Conservation (phyloP, 257 asterid species). For the Solanum dulcamara region DNA sequence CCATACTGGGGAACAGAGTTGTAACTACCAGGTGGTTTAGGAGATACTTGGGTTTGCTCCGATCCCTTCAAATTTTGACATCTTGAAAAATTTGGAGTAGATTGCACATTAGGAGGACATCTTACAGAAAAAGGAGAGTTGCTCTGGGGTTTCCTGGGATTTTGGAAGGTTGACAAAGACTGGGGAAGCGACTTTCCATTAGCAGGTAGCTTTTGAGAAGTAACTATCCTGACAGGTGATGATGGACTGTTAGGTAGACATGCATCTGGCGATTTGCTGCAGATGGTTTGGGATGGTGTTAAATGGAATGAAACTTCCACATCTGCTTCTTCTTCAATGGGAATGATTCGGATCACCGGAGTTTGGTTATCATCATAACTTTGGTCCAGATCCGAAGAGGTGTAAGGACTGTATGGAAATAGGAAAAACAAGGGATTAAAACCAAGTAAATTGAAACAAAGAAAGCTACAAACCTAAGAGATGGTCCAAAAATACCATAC, state of each 20-base stretch:
- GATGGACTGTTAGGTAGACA: not conserved
- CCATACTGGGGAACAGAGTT: not conserved
- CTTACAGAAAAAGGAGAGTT: not conserved
- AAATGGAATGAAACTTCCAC: not conserved
- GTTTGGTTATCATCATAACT: slow-evolving; percentile 16
- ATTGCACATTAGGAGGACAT: not conserved
- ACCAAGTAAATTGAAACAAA: not conserved
- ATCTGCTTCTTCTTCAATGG: slow-evolving; percentile 26
- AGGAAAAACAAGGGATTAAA: not conserved
- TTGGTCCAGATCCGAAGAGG: not conserved
- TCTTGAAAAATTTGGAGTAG: not conserved
- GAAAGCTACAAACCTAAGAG: not conserved
- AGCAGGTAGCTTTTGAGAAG: not conserved
- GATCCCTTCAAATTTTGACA: not conserved
- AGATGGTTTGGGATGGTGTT: not conserved
- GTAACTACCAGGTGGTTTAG: not conserved
- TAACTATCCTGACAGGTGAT: not conserved
- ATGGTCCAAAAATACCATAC: slow-evolving; percentile 9
- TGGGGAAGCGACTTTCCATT: not conserved
- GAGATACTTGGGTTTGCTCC: not conserved
- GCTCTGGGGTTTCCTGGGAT: not conserved
- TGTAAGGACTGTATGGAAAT: slow-evolving; percentile 16
- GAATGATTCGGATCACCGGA: slow-evolving; percentile 20
- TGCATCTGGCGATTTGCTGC: not conserved
- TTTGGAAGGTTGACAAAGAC: not conserved